Base-by-base conservation (phyloP, 2,329 filamentous ascomycete genomes). In the Clonostachys solani region DNA sequence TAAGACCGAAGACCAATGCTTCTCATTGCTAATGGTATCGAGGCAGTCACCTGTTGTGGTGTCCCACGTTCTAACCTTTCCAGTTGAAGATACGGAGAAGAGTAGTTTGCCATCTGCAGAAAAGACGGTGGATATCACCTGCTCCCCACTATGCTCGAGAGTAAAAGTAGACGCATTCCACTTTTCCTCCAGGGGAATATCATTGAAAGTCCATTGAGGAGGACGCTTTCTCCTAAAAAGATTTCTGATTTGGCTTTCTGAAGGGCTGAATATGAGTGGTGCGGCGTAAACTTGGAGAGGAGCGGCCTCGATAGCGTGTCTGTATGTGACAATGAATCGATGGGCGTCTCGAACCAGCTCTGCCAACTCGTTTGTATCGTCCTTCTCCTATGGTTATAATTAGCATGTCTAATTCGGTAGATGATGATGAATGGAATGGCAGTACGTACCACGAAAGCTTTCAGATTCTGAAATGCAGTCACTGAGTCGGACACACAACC, bases 211-310 rank as follows among this genome's bases (percentile, higher is more conserved):
- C 23, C 23, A 29, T 4, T 29, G 23, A 29, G 23, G 9, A 10
- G 23, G 23, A 29, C 23, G 23, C 23, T 57, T 43, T 16, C 18
- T 8, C 13, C 19, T 16, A 36, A 47, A 53, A 2, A 49, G 29
- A 42, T 33, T 42, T 45, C 56, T 44, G 9, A 57, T 43, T 10
- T 54, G 12, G 47, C 57, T 64, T 6, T 48, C 16, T 4, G 44
- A 44, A 37, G 65, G 67, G 41, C 57, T 60, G 48, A 69, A 69
- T 43, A 58, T 50, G n/a, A 58, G 61, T 5, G 51, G 63, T 18
- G 54, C 63, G 23, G 49, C 54, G 49, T 71, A 71, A 12, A 54
- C 43, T 50, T 70, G 65, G 3, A 60, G 52, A 33, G 65, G 57
- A n/a, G 53, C 43, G 3, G 47, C 52, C 40, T 63, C 50, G 36